phyloP scores from a whole-genome alignment of 2,329 filamentous ascomycete species.

The Plenodomus tracheiphilus region DNA sequence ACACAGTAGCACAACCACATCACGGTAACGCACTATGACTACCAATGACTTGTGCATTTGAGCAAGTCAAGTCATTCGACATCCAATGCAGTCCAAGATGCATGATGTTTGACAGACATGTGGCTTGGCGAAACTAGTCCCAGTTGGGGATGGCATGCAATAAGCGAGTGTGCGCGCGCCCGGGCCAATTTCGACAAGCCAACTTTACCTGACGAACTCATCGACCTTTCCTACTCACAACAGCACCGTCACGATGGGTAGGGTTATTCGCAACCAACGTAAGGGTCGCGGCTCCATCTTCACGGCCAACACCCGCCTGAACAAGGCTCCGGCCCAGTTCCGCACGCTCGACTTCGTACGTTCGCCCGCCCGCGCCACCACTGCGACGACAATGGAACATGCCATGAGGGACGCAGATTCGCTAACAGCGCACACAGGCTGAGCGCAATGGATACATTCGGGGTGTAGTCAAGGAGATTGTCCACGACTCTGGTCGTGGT shows the following conservation, averaged over 20 bases:
- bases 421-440: constrained; percentile 50
- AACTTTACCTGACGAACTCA: background rate
- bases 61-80: too few species aligned
- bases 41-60: too few species aligned
- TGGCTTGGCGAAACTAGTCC: constrained; percentile 2
- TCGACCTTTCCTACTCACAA: constrained; percentile 23
- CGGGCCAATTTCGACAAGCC: background rate
- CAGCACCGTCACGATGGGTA: constrained; percentile 56
- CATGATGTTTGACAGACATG: constrained; percentile 3
- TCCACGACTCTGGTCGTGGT: constrained; percentile 98
- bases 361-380: constrained; percentile 27
- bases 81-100: too few species aligned
- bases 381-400: constrained; percentile 25
- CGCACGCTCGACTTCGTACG: constrained; percentile 84
- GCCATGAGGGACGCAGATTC: constrained; percentile 3
- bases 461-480: constrained; percentile 97
- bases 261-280: constrained; percentile 78
- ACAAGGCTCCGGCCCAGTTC: constrained; percentile 96
- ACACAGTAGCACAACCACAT: too few species aligned
- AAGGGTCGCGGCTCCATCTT: constrained; percentile 74
- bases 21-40: too few species aligned
- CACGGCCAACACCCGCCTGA: constrained; percentile 69
- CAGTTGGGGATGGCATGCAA: background rate
- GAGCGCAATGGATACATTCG: constrained; percentile 98
- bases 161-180: background rate